Evolutionary conservation across 345 rosid genomes (phyloP), one percentile per base, ranked within the genome.

Genomic region (Linum lewisii): DNA sequence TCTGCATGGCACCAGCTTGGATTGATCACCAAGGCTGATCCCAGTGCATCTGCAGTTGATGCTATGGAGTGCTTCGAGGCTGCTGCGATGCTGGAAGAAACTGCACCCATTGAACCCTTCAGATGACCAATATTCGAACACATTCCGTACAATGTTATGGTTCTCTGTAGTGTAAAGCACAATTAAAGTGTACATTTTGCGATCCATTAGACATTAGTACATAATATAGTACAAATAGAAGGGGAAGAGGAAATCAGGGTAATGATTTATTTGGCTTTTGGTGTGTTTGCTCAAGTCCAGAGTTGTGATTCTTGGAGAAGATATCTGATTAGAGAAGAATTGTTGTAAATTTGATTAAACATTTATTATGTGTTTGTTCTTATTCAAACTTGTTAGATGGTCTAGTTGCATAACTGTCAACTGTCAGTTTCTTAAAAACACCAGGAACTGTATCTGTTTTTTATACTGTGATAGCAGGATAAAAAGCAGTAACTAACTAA

Each of bases 11-110:
- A 57, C 44, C 32, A 57, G 32, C 60, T 57, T n/a, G 60, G 60
- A 19, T 37, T 57, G 21, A 34, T 57, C 19, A 15, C 29, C 60
- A 29, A 57, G 60, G 21, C 21, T 21, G 60, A 57, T 32, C 11
- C 7, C 3, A 18, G 21, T n/a, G 60, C 60, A 57, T 57, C 60
- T 4, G 42, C 45, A 57, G 20, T 18, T 9, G 60, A 57, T 34
- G 60, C 45, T 6, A 21, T 26, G n/a, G 60, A 57, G 29, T 57
- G 60, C 60, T 57, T 57, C 44, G 60, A 57, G 44, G 60, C 60
- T 34, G 60, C 60, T 11, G 38, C 60, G 18, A 18, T 57, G n/a
- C 23, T 57, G 45, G 60, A 57, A 57, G 60, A 57, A n/a, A 23
- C 60, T 18, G 60, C 60, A 4, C 60, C 60, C 0, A 23, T 57